Base-by-base conservation (phyloP, 2,329 filamentous ascomycete genomes). In the Balansia obtecta region DNA sequence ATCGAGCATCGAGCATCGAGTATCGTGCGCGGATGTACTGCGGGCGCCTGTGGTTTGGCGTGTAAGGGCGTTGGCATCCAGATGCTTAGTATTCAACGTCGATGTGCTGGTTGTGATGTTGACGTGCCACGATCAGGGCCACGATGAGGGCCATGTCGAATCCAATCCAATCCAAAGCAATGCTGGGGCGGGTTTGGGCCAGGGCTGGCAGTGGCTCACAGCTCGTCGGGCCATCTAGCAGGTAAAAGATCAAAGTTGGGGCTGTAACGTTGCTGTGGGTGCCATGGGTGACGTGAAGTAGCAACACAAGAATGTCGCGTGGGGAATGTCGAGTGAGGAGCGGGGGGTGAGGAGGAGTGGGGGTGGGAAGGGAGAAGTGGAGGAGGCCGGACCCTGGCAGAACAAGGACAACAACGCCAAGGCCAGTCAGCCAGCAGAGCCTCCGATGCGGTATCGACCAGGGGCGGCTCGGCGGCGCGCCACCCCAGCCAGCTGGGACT, bases 241-340 rank as follows among this genome's bases (percentile, higher is more conserved):
- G 20, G 20, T 22, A 27, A n/a, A 27, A 42, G 32, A 40, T 18
- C 39, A 34, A 45, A 16, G 52, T 52, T 49, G 51, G 51, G 55
- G 51, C 49, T 57, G 57, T 59, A 59, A 59, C 57, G 57, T 59
- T 59, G 56, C 57, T 53, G 48, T 50, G 51, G 54, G 27, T 49
- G 51, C 47, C 47, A 42, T 43, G 15, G 50, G 41, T 46, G 39
- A 30, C 13, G 38, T 52, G 46, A 42, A 10, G 12, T 12, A 22
- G 12, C 20, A 22, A 22, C 20, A 22, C 20, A 22, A 22, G 20
- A 22, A n/a, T n/a, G n/a, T n/a, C n/a, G n/a, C n/a, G n/a, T n/a
- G n/a, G n/a, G n/a, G n/a, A n/a, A n/a, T n/a, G n/a, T n/a, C n/a
- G n/a, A n/a, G n/a, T n/a, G n/a, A n/a, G n/a, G n/a, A n/a, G n/a